Base-by-base conservation (phyloP, 371 early-diverging fungal genomes). In the Mucor plumbeus region DNA sequence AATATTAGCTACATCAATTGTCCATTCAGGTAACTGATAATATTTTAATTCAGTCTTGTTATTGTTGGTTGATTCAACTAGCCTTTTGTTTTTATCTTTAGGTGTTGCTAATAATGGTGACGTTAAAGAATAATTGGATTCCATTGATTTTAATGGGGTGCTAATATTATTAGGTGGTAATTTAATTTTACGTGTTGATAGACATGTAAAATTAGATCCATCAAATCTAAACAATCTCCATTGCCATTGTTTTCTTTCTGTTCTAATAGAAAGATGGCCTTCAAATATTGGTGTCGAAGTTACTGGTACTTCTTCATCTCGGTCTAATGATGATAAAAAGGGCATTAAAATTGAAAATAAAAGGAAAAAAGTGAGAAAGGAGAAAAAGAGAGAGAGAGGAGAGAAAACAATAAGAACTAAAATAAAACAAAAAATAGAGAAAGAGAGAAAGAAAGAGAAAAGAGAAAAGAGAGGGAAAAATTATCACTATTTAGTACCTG, bases 221-320 rank as follows among this genome's bases (percentile, higher is more conserved):
- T 84, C 84, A 68, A 84, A 84, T 61, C 84, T 76, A 77, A 84
- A 84, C 34, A 84, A 58, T 13, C 80, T 75, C 76, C 80, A 77
- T 43, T 75, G 72, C 84, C 84, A 84, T 48, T 75, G 60, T 41
- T 76, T 76, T 53, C 76, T 76, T 5, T 74, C 78, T 13, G 63
- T 75, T 33, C 74, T 64, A 10, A 78, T 56, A 59, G 77, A 81
- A 11, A 84, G 72, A 56, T 80, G 74, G 33, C 84, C 84, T 60
- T 81, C 81, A 57, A 78, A 84, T n/a, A 84, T 74, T 38, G 80
- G 82, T 31, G 72, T 64, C 33, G 75, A 65, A 15, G 75, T 72
- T 33, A 74, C 79, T n/a, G 81, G 81, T 7, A 79, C 70, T 59
- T 83, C 83, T 64, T 76, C 59, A 31, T 40, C 35, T 38, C 59